These are phyloP conservation scores for Penicillium occitanis DNA, from an alignment of 2,329 filamentous ascomycete genomes.

Conservation along the genomic window DNA sequence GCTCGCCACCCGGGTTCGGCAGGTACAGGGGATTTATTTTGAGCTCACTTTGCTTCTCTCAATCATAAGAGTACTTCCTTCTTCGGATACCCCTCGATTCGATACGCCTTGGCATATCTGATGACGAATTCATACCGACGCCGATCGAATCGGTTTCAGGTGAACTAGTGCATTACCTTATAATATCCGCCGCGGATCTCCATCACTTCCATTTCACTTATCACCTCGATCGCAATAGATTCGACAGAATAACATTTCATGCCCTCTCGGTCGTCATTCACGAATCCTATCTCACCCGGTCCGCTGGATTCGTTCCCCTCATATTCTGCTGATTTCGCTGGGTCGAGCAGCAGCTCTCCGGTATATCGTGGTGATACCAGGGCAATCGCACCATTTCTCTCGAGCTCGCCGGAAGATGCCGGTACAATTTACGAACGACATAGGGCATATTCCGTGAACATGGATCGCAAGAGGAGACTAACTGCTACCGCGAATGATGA, in stretches of 20 bases:
- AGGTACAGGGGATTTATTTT: not conserved
- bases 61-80: not conserved
- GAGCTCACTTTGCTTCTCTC: not conserved
- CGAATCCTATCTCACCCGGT: not conserved
- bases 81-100: not conserved
- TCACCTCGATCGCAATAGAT: not conserved
- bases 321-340: constrained; percentile 13
- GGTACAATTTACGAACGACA: not conserved
- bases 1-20: constrained; percentile 1
- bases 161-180: not conserved
- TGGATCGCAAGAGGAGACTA: constrained; percentile 46
- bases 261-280: not conserved
- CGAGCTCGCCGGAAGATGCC: constrained; percentile 6
- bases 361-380: constrained; percentile 10
- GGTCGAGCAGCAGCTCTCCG: constrained; percentile 6
- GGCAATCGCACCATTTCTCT: not conserved
- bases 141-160: not conserved
- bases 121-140: not conserved
- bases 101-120: constrained; percentile 3
- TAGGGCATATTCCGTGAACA: constrained; percentile 12
- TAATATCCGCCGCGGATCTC: not conserved
- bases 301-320: constrained; percentile 1
- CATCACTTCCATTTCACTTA: not conserved
- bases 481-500: constrained; percentile 39
- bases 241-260: constrained; percentile 2